phyloP scores from a whole-genome alignment of 2,329 filamentous ascomycete genomes.

The Huntiella bhutanensis region DNA sequence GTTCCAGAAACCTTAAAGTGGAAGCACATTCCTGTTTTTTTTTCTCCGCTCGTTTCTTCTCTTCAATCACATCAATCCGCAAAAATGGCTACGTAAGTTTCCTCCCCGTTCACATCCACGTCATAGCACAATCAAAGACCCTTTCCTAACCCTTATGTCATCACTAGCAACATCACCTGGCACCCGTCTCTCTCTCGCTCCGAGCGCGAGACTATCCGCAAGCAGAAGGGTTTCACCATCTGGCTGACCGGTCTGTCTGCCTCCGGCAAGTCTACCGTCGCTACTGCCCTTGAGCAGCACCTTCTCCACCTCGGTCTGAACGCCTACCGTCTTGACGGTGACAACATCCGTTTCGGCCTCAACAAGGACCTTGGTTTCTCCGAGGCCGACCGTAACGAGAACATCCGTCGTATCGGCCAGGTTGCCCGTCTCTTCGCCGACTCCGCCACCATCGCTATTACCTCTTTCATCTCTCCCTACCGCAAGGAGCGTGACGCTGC shows the following conservation, averaged over 20 bases:
- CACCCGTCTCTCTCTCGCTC: conserved; percentile 61
- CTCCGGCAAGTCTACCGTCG: conserved; percentile 92
- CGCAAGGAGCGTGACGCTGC: conserved; percentile 68
- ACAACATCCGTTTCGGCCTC: conserved; percentile 94
- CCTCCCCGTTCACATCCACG: not conserved
- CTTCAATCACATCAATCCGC: not conserved
- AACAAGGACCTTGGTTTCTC: conserved; percentile 96
- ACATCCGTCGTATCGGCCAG: conserved; percentile 91
- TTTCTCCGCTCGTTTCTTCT: not conserved
- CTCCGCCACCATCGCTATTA: conserved; percentile 68
- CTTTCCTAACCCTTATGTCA: not conserved
- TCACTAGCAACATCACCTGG: conserved; percentile 69
- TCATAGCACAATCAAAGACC: not conserved
- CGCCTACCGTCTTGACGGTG: conserved; percentile 88
- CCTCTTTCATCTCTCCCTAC: conserved; percentile 95
- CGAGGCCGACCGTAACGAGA: conserved; percentile 86
- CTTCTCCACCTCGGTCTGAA: conserved; percentile 67
- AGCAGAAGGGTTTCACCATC: conserved; percentile 81
- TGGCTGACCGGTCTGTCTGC: conserved; percentile 96
- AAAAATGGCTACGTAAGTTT: conserved; percentile 11
- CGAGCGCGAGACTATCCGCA: conserved; percentile 56
- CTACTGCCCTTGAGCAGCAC: conserved; percentile 91
- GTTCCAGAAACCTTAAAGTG: not conserved
- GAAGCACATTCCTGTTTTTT: not conserved
- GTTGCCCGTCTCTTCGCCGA: conserved; percentile 96